Conservation (phyloP, 805 yeast genomes). For the Candida golubevii region DNA sequence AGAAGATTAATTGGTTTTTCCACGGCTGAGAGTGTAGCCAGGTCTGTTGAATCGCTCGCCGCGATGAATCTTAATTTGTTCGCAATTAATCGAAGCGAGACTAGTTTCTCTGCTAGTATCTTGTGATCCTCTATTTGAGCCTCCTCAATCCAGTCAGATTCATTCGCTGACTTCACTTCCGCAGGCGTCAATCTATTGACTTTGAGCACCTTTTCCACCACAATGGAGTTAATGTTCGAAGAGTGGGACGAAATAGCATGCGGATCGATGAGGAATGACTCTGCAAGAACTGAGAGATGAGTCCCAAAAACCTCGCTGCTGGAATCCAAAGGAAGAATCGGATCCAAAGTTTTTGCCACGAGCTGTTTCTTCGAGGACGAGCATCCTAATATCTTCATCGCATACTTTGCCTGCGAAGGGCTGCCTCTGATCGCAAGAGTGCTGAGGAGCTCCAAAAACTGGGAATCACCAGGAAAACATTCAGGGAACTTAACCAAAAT, state of each 20-base stretch:
- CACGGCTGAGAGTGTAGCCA: conserved; percentile 20
- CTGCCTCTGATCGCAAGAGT: conserved; percentile 48
- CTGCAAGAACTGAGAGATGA: conserved; percentile 56
- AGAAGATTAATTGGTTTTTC: conserved; percentile 53
- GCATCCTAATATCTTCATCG: conserved; percentile 55
- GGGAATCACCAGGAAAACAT: conserved; percentile 40
- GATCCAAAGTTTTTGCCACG: conserved; percentile 34
- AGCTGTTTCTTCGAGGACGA: conserved; percentile 39
- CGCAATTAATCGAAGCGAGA: conserved; percentile 52
- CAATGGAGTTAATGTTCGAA: conserved; percentile 52
- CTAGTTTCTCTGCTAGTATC: conserved; percentile 44
- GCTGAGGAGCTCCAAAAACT: conserved; percentile 43
- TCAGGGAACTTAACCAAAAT: conserved; percentile 51
- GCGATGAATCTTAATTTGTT: conserved; percentile 50
- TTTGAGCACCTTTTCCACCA: conserved; percentile 61
- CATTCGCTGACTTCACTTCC: conserved; percentile 24
- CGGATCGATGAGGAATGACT: conserved; percentile 49
- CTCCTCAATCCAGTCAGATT: conserved; percentile 46
- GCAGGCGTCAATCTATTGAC: conserved; percentile 36
- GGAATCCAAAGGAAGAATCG: conserved; percentile 49
- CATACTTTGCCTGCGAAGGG: conserved; percentile 60
- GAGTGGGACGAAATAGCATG: conserved; percentile 47
- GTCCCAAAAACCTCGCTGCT: conserved; percentile 42
- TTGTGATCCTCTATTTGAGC: conserved; percentile 24
- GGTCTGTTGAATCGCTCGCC: conserved; percentile 23